A percentile compares a stretch with the other conserved stretches of the same genome.
Evolutionary conservation across 768 basidiomycete species (phyloP).

Genomic region (Termitomyces sp.): DNA sequence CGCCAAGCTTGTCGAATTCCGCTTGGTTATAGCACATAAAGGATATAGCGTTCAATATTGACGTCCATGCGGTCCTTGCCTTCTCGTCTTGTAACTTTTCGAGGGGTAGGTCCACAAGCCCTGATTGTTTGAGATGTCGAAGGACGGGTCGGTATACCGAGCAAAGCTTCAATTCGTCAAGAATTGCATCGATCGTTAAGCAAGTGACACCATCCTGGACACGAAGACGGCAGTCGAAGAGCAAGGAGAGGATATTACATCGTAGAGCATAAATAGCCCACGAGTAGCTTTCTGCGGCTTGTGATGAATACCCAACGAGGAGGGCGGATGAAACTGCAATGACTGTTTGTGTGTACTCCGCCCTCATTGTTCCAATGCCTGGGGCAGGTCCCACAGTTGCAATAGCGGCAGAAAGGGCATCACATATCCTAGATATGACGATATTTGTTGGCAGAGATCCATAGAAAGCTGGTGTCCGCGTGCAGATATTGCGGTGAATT

Average conservation of each 20-base stretch:
- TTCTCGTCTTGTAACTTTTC: background rate
- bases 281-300: background rate
- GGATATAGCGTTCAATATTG: background rate
- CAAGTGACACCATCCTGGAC: background rate
- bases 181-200: background rate
- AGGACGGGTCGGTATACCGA: background rate
- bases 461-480: background rate
- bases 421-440: background rate
- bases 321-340: background rate
- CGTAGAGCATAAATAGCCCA: background rate
- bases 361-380: background rate
- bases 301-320: background rate
- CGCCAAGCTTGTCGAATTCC: background rate
- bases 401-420: background rate
- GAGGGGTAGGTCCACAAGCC: background rate
- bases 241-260: background rate
- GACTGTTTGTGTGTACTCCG: background rate
- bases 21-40: background rate
- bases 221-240: background rate
- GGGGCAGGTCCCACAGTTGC: background rate
- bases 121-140: background rate
- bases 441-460: background rate
- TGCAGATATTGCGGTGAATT: background rate
- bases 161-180: background rate
- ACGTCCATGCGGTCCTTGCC: background rate